A percentile compares a stretch with the other conserved stretches of the same genome.
These are phyloP conservation scores for Rhizopogon rudus DNA, from an alignment of 768 basidiomycete genomes.

Conservation along the genomic window DNA sequence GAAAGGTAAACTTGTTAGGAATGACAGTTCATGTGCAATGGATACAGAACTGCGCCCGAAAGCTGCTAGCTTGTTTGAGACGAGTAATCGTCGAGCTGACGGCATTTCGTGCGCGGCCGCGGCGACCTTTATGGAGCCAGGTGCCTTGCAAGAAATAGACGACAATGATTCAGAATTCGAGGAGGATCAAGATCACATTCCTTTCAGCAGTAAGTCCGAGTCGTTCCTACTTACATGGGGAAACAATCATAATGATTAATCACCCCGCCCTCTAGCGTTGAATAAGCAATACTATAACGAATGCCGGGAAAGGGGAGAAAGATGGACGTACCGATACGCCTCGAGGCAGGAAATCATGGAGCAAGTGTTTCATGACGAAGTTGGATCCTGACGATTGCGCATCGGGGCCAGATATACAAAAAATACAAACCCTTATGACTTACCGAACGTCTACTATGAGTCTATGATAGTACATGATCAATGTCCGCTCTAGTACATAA, in stretches of 20 bases:
- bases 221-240: background rate
- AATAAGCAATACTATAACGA: conserved; percentile 17
- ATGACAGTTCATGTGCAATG: background rate
- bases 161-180: conserved; percentile 13
- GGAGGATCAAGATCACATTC: conserved; percentile 6
- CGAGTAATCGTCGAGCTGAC: background rate
- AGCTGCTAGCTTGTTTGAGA: background rate
- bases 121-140: background rate
- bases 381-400: background rate
- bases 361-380: conserved; percentile 6
- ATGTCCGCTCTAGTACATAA: too few relatives aligned
- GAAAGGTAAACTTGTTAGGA: conserved; percentile 8
- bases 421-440: too few relatives aligned
- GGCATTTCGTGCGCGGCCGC: background rate
- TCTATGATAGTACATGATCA: too few relatives aligned
- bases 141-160: conserved; percentile 4
- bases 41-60: conserved; percentile 1
- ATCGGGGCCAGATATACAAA: too few relatives aligned
- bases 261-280: conserved; percentile 8
- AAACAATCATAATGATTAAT: conserved; percentile 3
- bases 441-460: too few relatives aligned
- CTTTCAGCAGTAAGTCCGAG: conserved; percentile 22
- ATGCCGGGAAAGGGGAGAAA: conserved; percentile 3
- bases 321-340: conserved; percentile 27
- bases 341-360: conserved; percentile 24